Base-by-base conservation (phyloP, 2,329 filamentous ascomycete genomes). In the Arthrocladium fulminans region DNA sequence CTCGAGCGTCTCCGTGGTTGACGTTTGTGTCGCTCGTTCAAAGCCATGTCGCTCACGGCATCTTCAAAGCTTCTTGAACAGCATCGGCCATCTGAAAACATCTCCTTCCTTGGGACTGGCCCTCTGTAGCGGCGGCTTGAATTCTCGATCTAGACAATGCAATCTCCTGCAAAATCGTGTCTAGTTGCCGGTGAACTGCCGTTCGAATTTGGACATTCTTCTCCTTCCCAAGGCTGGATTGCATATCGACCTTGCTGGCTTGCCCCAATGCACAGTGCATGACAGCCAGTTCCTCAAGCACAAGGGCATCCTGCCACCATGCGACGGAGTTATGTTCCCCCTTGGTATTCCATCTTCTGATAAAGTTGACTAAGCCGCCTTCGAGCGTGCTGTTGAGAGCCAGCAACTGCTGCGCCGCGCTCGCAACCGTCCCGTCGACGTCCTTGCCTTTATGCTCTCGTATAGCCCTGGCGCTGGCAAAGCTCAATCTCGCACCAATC, bases 391-490 rank as follows among this genome's bases (percentile, higher is more conserved):
- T 15, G 13, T 7, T 66, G 30, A 59, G 60, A 1, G 58, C 62
- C 23, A 67, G 43, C 44, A 71, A 58, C 49, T 64, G 66, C 45
- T 59, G 54, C 10, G 63, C 65, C 53, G 72, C 73, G 30, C 59
- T 59, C 20, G 56, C 55, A 23, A 73, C 71, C 24, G 66, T 61
- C 3, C 61, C 62, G 20, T 60, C 60, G n/a, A 59, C 53, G 54
- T 74, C 71, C 29, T 65, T 64, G 2, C 65, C 65, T 3, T 54
- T 63, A 17, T 58, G 54, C 27, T 67, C 53, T 23, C 64, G 61
- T n/a, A 67, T 30, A 2, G 69, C 66, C 32, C 63, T 61, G n/a
- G 68, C 65, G 22, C 72, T 69, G 52, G 65, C 65, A 13, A 76
- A 41, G 45, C 73, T 66, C 6, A 75, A 59, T 15, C 73, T 51